phyloP scores from a whole-genome alignment of 2,329 filamentous ascomycete genomes.

The Atkinsonella texensis region DNA sequence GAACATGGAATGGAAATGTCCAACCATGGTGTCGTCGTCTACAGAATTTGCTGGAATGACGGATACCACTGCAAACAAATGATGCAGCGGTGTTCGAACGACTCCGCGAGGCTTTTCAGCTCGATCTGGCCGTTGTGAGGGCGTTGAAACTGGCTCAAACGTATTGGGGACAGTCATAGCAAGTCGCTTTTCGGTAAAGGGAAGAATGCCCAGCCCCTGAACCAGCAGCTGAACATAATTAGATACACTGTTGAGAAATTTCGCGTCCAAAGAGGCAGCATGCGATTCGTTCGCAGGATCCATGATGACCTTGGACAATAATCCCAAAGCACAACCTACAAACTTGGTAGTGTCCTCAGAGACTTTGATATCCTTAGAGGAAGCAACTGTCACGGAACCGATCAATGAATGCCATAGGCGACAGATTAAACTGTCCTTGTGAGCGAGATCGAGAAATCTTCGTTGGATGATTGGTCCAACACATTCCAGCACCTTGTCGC shows the following conservation, averaged over 20 bases:
- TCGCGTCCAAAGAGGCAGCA: slow-evolving; percentile 20
- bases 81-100: slow-evolving; percentile 49
- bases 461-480: slow-evolving; percentile 48
- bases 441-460: slow-evolving; percentile 49
- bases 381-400: slow-evolving; percentile 51
- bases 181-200: slow-evolving; percentile 51
- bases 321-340: slow-evolving; percentile 56
- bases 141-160: slow-evolving; percentile 52
- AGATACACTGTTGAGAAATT: slow-evolving; percentile 44
- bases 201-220: slow-evolving; percentile 41
- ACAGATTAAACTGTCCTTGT: slow-evolving; percentile 39
- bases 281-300: background rate
- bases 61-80: slow-evolving; percentile 51
- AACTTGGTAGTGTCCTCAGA: slow-evolving; percentile 74
- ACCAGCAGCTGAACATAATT: slow-evolving; percentile 37
- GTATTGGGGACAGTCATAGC: slow-evolving; percentile 38
- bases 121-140: slow-evolving; percentile 48
- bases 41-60: slow-evolving; percentile 32
- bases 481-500: slow-evolving; percentile 50
- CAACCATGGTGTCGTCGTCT: slow-evolving; percentile 33
- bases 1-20: slow-evolving; percentile 39
- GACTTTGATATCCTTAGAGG: slow-evolving; percentile 79
- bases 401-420: slow-evolving; percentile 52
- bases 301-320: slow-evolving; percentile 46
- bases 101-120: slow-evolving; percentile 36